phyloP scores from a whole-genome alignment of 2,329 filamentous ascomycete genomes.

The Stenocarpella maydis region DNA sequence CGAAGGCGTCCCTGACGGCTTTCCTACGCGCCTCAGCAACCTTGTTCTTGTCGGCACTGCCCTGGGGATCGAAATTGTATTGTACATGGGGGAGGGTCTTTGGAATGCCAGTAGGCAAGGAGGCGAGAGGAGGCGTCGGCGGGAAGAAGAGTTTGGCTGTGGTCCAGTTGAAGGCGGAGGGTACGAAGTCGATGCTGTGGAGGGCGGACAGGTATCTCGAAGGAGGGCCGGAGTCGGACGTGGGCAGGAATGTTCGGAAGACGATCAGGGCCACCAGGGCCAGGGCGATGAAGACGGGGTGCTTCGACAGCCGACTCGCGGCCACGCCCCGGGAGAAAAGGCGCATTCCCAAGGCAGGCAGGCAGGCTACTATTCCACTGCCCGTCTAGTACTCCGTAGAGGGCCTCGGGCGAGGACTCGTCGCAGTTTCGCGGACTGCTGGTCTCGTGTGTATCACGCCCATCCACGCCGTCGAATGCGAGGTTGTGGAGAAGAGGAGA shows the following conservation, averaged over 20 bases:
- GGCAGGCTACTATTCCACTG: neutral
- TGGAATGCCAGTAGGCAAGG: constrained; percentile 75
- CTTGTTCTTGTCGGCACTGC: neutral
- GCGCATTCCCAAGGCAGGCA: constrained; percentile 11
- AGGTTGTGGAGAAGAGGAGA: neutral
- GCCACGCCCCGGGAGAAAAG: neutral
- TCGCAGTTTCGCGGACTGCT: constrained; percentile 4
- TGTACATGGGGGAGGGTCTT: constrained; percentile 81
- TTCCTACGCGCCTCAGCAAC: constrained; percentile 17
- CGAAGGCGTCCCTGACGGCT: constrained; percentile 33
- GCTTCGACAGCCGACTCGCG: constrained; percentile 14
- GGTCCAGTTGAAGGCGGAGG: constrained; percentile 30
- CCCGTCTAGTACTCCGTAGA: neutral
- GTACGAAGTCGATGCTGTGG: constrained; percentile 5
- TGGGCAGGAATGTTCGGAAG: constrained; percentile 12
- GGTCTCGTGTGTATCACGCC: neutral
- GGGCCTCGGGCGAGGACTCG: neutral
- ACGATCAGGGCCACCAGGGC: constrained; percentile 19
- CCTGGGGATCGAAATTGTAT: constrained; percentile 62
- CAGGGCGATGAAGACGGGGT: constrained; percentile 19
- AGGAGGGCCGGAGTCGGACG: neutral
- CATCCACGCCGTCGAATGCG: constrained; percentile 2
- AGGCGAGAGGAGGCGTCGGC: constrained; percentile 72
- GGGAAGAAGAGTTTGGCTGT: constrained; percentile 63
- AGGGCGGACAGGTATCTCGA: constrained; percentile 15